Base-by-base conservation (phyloP, 768 basidiomycete species). In the Podaxis pistillaris region DNA sequence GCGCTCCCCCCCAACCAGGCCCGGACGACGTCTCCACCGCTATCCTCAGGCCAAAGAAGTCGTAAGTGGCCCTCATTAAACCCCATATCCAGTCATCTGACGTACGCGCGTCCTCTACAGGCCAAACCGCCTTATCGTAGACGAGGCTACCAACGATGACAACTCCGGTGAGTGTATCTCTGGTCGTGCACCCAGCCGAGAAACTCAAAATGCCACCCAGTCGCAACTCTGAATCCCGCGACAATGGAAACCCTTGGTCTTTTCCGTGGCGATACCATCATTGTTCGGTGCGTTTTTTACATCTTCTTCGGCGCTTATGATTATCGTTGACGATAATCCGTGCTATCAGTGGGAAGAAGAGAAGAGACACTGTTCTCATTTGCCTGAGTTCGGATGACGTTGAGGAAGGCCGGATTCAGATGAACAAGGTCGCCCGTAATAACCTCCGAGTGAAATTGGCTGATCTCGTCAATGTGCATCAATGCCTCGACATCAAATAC, bases 351-450 rank as follows among this genome's bases (percentile, higher is more conserved):
- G 96, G 97, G 52, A 98, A 98, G 86, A 96, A 97, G 82, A 89
- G 97, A 71, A 89, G 91, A 69, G 96, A 98, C 70, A 98, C 96
- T 7, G 97, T 99, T 47, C 88, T 99, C 65, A 98, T 98, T 74
- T 97, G 95, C 71, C 76, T 99, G 71, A 91, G 90, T 71, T 92
- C 91, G 44, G 97, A 98, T 70, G 94, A 96, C 65, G 93, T 98
- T 64, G 97, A 98, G 69, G 97, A 98, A 76, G 96, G 97, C 62
- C 93, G 93, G 73, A 96, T 99, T 66, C 96, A 97, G 70, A 80
- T 99, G 78, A 99, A 99, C 88, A 98, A 98, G 77, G 97, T 99
- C 38, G 97, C 97, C n/a, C 93, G 97, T 62, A 96, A 98, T 81
- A 98, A 99, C 78, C 78, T 98, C 52, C 93, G 96, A 60, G 94